phyloP scores from a whole-genome alignment of 2,329 filamentous ascomycete genomes.

The Sporothrix sp. region DNA sequence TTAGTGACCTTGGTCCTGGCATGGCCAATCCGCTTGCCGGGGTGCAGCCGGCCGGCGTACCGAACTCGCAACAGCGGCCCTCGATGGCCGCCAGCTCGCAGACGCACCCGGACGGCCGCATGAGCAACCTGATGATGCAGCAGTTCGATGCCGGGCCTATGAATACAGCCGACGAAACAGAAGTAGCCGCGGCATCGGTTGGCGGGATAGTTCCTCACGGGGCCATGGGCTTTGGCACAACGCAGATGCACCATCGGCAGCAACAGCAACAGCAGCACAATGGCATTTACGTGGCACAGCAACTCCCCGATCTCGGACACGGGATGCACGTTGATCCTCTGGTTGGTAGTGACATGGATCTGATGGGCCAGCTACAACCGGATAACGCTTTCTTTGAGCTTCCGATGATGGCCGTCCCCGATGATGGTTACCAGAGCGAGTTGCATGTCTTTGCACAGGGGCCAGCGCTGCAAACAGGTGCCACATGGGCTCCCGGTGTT shows the following conservation, averaged over 20 bases:
- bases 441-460: slow-evolving; percentile 36
- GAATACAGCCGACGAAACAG: not conserved
- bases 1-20: not conserved
- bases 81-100: not conserved
- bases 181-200: not conserved
- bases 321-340: not conserved
- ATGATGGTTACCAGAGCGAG: slow-evolving; percentile 39
- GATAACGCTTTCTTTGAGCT: slow-evolving; percentile 1
- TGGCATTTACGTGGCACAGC: not conserved
- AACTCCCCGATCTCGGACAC: not conserved
- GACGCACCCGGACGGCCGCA: not conserved
- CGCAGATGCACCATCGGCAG: not conserved
- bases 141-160: not conserved
- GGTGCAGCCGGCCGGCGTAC: not conserved
- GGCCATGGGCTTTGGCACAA: not conserved
- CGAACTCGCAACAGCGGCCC: not conserved
- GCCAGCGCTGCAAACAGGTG: slow-evolving; percentile 18
- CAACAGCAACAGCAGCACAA: not conserved
- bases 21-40: not conserved
- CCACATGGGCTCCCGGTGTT: slow-evolving; percentile 20
- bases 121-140: not conserved
- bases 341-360: not conserved
- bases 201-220: slow-evolving; percentile 5
- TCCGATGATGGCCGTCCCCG: slow-evolving; percentile 13
- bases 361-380: slow-evolving; percentile 5